These are phyloP conservation scores for Saturnispora besseyi DNA, from an alignment of 805 yeast genomes.

Conservation along the genomic window DNA sequence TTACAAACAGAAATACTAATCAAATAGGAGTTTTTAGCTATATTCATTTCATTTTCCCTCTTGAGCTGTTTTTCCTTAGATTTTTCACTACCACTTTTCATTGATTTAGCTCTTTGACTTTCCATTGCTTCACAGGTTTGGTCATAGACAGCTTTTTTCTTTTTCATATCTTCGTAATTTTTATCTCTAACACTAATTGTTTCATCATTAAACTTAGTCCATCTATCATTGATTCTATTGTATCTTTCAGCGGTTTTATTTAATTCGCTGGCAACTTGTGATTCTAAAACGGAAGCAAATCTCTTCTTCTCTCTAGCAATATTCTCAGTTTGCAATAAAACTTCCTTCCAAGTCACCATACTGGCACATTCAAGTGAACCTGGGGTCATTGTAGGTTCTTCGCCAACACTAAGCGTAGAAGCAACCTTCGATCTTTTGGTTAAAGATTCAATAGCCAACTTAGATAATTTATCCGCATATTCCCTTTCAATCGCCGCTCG, in stretches of 20 bases:
- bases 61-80: constrained; percentile 46
- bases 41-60: constrained; percentile 73
- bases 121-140: constrained; percentile 75
- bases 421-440: constrained; percentile 66
- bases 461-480: constrained; percentile 58
- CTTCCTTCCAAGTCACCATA: constrained; percentile 83
- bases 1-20: constrained; percentile 78
- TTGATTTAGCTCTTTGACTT: constrained; percentile 62
- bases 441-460: constrained; percentile 58
- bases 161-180: constrained; percentile 47
- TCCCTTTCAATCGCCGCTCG: constrained; percentile 77
- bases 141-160: constrained; percentile 73
- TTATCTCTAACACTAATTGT: constrained; percentile 39
- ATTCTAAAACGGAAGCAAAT: constrained; percentile 50
- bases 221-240: constrained; percentile 44
- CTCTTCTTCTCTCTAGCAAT: constrained; percentile 58
- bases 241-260: constrained; percentile 43
- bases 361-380: constrained; percentile 89
- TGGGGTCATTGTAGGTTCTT: constrained; percentile 82
- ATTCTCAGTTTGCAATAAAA: constrained; percentile 73
- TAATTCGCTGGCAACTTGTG: constrained; percentile 55
- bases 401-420: constrained; percentile 77
- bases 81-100: constrained; percentile 44
- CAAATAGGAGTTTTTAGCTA: constrained; percentile 75
- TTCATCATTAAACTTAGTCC: constrained; percentile 52